Evolutionary conservation across 2,329 filamentous ascomycete species (phyloP), one percentile per base, ranked within the genome.

Genomic region (Penicillium concentricum): DNA sequence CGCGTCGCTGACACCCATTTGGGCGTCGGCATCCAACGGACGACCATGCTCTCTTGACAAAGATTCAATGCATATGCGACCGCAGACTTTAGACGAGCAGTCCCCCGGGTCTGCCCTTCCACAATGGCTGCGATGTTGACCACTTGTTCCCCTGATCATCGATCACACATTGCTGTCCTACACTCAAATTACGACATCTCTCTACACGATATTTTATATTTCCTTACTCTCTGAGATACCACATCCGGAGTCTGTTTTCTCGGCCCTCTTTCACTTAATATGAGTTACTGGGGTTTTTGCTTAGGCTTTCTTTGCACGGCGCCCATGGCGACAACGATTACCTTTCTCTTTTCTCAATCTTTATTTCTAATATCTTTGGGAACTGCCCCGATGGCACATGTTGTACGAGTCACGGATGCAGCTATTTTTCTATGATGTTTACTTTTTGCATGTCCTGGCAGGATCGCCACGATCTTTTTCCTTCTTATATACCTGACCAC

Each of bases 391-490:
- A 41, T 32, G 39, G 39, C 39, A 53, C 43, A 56, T 58, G 49
- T 44, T 58, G 52, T 48, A 60, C 48, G 58, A 60, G 44, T 56
- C 56, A 60, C 49, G 56, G 51, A 54, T 24, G 38, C 46, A 47
- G 30, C 54, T 26, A 30, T 55, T 30, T 42, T 22, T 39, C 20
- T 39, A 41, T 26, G 51, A 46, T 41, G 4, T 52, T 45, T 18
- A 10, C 24, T 45, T 56, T 26, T 51, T 51, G 53, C 53, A 52
- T 52, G 26, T 52, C 18, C 50, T 57, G 54, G 54, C 50, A 53
- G 49, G 54, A 53, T 48, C 42, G 50, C 54, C 43, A 48, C 39
- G 18, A 43, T 48, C 35, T 57, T 39, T 45, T 49, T 48, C 20
- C 28, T 42, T 52, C 46, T 53, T 30, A 42, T 57, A 43, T 56